Base-by-base conservation (phyloP, 352 stramenopile genomes). In the Phytophthora idaei region DNA sequence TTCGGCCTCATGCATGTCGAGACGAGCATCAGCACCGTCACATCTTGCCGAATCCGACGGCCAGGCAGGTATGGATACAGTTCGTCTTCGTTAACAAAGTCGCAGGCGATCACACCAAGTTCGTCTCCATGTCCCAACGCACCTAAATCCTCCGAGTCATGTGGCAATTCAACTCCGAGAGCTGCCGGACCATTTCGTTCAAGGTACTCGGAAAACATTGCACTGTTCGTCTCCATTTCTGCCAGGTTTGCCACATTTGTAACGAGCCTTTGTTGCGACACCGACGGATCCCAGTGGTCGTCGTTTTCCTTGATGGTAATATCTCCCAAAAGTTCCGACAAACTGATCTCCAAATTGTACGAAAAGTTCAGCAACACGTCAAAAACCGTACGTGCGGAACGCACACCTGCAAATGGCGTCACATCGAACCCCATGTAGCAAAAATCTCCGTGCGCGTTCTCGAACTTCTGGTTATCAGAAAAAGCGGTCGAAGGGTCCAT, bases 271-370 rank as follows among this genome's bases (percentile, higher is more conserved):
- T 81, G 71, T 50, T 85, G 74, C 14, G 74, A 69, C 17, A 85
- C 55, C 2, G 70, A 78, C 9, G 69, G 64, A 42, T 75, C 68
- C 67, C 64, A 77, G 41, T 76, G 61, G 57, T 85, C 77, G 55
- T 85, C 77, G 46, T 85, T 77, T 29, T 82, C 77, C 46, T 71
- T 64, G 60, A 85, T 79, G 27, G 77, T 85, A 42, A 85, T 81
- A 54, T 82, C 77, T 28, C 77, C 77, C 37, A 85, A 42, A 2
- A 71, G 61, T 31, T 82, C 77, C 6, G 74, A 79, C 41, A 85
- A 67, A 67, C 73, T 82, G 39, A 85, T 85, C 63, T 85, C 77
- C 57, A 89, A 67, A 64, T 82, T 83, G 44, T 78, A 73, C 46
- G 68, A 67, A 42, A 85, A 89, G 41, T 80, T 74, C 0, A 78